A percentile compares a stretch with the other conserved stretches of the same genome.
Conservation (phyloP, 495 filamentous ascomycete species). For the Trypethelium eluteriae region DNA sequence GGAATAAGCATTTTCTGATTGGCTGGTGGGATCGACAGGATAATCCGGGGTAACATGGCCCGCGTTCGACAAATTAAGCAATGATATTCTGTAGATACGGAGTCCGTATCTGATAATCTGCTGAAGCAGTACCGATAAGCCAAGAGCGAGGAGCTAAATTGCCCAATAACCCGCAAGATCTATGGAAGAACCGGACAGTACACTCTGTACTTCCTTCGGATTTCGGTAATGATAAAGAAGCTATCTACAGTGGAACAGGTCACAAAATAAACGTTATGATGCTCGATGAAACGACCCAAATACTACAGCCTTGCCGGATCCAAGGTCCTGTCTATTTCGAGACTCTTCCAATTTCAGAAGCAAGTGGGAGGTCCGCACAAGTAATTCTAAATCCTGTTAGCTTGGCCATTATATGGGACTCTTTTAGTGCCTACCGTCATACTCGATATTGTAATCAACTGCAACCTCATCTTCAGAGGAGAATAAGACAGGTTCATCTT, state of each 20-base stretch:
- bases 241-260: too few species aligned
- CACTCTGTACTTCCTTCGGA: too few species aligned
- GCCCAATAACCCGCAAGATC: too few species aligned
- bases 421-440: slow-evolving; percentile 30
- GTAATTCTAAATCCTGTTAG: slow-evolving; percentile 29
- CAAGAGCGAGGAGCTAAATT: too few species aligned
- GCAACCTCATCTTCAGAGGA: slow-evolving; percentile 31
- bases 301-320: slow-evolving; percentile 35
- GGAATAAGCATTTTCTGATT: slow-evolving; percentile 2
- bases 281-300: slow-evolving; percentile 31
- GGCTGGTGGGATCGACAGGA: background rate
- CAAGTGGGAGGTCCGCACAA: slow-evolving; percentile 37
- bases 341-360: slow-evolving; percentile 33
- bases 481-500: slow-evolving; percentile 29
- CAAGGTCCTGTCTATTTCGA: slow-evolving; percentile 26
- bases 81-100: background rate
- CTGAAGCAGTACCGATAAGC: too few species aligned
- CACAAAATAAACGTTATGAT: background rate
- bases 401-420: background rate
- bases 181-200: too few species aligned
- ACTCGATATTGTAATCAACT: slow-evolving; percentile 35
- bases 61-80: background rate
- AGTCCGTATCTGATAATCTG: too few species aligned
- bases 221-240: too few species aligned
- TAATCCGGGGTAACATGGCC: background rate